Evolutionary conservation across 1,139 yeast species (phyloP).

Genomic region (Kodamaea arcana): DNA sequence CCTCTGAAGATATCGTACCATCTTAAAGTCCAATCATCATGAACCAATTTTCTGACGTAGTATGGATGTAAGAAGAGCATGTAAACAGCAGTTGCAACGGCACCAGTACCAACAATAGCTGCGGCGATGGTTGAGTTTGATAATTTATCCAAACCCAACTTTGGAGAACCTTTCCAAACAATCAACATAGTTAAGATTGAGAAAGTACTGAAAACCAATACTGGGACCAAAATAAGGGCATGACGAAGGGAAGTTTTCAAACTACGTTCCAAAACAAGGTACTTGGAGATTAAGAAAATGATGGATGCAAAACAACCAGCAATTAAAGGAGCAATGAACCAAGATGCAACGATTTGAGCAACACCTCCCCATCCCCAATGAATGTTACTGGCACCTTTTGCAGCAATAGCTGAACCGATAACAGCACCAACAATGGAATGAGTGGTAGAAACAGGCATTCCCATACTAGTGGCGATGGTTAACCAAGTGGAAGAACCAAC

Average conservation of each 20-base stretch:
- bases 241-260: constrained; percentile 40
- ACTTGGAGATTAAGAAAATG: constrained; percentile 58
- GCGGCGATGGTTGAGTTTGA: constrained; percentile 49
- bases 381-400: constrained; percentile 54
- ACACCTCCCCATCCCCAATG: constrained; percentile 79
- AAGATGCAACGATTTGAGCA: constrained; percentile 69
- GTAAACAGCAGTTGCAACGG: constrained; percentile 49
- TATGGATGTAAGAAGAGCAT: constrained; percentile 57
- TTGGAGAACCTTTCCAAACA: constrained; percentile 74
- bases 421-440: constrained; percentile 78
- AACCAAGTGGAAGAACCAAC: constrained; percentile 77
- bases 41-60: constrained; percentile 55
- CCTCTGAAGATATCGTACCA: constrained; percentile 58
- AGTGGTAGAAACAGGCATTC: constrained; percentile 77
- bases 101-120: constrained; percentile 62
- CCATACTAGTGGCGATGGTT: constrained; percentile 59
- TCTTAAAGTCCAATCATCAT: constrained; percentile 64
- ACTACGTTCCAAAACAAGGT: constrained; percentile 54
- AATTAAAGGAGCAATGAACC: constrained; percentile 77
- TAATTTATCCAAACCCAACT: constrained; percentile 50
- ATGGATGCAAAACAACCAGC: constrained; percentile 63
- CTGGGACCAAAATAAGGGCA: constrained; percentile 57
- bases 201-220: constrained; percentile 58
- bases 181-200: constrained; percentile 58
- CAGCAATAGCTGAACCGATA: constrained; percentile 74